These are phyloP conservation scores for Stemphylium beticola DNA, from an alignment of 2,329 filamentous ascomycete genomes.

Conservation along the genomic window DNA sequence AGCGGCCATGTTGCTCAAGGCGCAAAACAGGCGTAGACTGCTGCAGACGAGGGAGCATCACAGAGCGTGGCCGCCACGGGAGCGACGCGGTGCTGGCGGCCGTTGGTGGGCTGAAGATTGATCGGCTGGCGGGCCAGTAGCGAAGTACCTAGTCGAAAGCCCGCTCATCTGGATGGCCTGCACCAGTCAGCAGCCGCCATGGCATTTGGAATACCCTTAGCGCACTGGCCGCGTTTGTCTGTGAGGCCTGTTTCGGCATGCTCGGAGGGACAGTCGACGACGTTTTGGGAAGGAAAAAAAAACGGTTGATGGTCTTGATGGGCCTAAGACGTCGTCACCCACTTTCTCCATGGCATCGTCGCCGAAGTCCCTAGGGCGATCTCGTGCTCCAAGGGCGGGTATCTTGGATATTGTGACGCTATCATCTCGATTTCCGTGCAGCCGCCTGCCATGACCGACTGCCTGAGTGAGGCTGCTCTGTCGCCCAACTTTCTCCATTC, in stretches of 20 bases:
- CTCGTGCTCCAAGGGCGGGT: constrained; percentile 11
- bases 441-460: constrained; percentile 6
- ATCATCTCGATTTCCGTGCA: constrained; percentile 13
- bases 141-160: constrained; percentile 19
- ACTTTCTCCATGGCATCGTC: not conserved
- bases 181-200: constrained; percentile 19
- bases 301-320: constrained; percentile 13
- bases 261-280: constrained; percentile 3
- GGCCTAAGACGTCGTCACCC: constrained; percentile 7
- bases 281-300: constrained; percentile 26
- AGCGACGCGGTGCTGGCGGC: constrained; percentile 9
- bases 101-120: constrained; percentile 22
- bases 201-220: constrained; percentile 30
- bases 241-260: constrained; percentile 17
- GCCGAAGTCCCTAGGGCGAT: constrained; percentile 7
- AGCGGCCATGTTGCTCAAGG: constrained; percentile 10
- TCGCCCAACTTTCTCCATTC: constrained; percentile 14
- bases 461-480: constrained; percentile 8
- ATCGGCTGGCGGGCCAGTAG: constrained; percentile 30
- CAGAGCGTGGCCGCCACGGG: not conserved
- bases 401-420: constrained; percentile 17
- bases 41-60: not conserved
- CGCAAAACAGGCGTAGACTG: not conserved
- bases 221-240: constrained; percentile 1
- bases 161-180: constrained; percentile 22